Conservation (phyloP, 192 early-diverging fungal species). For the Spinellus fusiger region DNA sequence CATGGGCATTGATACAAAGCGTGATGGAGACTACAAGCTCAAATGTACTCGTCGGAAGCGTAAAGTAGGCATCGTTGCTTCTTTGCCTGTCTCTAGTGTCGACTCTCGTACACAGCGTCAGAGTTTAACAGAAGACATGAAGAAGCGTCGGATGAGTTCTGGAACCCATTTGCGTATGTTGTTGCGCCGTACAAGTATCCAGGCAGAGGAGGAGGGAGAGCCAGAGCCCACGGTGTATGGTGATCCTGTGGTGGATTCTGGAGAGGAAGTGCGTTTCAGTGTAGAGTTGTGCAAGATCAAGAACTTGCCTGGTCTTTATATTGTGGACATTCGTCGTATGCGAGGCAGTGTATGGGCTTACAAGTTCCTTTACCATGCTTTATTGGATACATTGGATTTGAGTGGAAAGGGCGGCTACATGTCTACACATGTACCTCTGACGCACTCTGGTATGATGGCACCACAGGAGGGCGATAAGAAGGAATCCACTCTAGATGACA, state of each 20-base stretch:
- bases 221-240: constrained; percentile 40
- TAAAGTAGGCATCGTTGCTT: constrained; percentile 11
- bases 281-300: constrained; percentile 90
- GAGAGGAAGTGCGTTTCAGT: constrained; percentile 81
- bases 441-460: background rate
- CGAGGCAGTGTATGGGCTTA: constrained; percentile 74
- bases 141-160: constrained; percentile 18
- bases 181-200: constrained; percentile 16
- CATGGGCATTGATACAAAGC: constrained; percentile 50
- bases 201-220: background rate
- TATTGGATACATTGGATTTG: constrained; percentile 43
- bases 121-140: background rate
- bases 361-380: constrained; percentile 68
- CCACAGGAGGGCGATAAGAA: background rate
- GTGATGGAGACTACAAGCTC: constrained; percentile 52
- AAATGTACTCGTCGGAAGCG: constrained; percentile 46
- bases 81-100: background rate
- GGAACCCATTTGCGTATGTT: constrained; percentile 8
- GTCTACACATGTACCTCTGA: background rate
- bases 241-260: constrained; percentile 47
- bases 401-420: constrained; percentile 34
- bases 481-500: background rate
- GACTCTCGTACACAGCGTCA: background rate
- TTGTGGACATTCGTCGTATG: constrained; percentile 67
- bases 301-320: constrained; percentile 74